phyloP scores from a whole-genome alignment of 129 eudicot genomes.

The Centella asiatica region DNA sequence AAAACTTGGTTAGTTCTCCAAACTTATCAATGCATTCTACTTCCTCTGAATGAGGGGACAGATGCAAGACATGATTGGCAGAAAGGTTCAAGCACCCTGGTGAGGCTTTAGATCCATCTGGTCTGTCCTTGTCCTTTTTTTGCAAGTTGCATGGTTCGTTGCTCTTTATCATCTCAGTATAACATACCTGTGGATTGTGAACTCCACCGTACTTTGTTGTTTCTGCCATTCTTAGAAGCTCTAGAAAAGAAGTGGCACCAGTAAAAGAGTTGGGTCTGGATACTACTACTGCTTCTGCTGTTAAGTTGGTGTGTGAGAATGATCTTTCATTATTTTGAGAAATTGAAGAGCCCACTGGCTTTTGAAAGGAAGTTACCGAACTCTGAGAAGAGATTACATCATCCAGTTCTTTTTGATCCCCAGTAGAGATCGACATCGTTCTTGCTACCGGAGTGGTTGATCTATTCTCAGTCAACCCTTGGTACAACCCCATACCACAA shows the following conservation, averaged over 20 bases:
- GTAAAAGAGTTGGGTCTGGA: conserved; percentile 11
- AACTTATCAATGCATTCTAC: conserved; percentile 14
- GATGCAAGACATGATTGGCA: conserved; percentile 5
- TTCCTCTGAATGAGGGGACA: conserved; percentile 13
- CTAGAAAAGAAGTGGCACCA: conserved; percentile 41
- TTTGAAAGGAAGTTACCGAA: conserved; percentile 49
- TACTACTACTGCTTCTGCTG: conserved; percentile 24
- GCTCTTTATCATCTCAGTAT: conserved; percentile 3
- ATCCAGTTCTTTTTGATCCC: conserved; percentile 42
- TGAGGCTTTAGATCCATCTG: neutral
- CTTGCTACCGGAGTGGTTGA: conserved; percentile 3
- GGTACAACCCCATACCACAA: conserved; percentile 14
- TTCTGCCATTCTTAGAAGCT: conserved; percentile 51
- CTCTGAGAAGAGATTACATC: conserved; percentile 60
- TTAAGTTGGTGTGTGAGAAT: conserved; percentile 25
- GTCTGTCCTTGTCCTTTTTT: conserved; percentile 12
- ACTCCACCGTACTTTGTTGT: conserved; percentile 25
- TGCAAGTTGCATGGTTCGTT: conserved; percentile 7
- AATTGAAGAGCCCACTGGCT: conserved; percentile 41
- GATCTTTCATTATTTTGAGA: conserved; percentile 33
- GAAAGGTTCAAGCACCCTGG: neutral
- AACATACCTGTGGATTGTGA: conserved; percentile 8
- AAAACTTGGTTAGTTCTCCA: conserved; percentile 18
- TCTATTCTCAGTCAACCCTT: conserved; percentile 18
- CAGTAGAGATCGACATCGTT: conserved; percentile 8